phyloP scores from a whole-genome alignment of 176 grass and related monocot genomes.

The Elaeis guineensis region DNA sequence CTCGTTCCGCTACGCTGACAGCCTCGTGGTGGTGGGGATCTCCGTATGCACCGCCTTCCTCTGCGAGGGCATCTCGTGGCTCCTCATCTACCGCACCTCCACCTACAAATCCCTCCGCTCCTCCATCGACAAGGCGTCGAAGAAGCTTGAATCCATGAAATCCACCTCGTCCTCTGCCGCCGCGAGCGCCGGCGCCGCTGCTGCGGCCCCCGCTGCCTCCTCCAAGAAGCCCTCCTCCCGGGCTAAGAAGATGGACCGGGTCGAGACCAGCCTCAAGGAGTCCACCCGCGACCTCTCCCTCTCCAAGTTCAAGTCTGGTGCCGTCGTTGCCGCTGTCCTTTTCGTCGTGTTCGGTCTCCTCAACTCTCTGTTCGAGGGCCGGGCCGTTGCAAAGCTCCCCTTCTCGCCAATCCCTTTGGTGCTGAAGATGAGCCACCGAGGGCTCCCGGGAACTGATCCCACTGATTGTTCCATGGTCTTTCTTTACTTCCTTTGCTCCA shows the following conservation, averaged over 20 bases:
- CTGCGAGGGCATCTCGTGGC: slow-evolving; percentile 94
- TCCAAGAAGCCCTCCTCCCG: slow-evolving; percentile 31
- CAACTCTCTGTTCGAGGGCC: slow-evolving; percentile 95
- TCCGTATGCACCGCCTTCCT: slow-evolving; percentile 66
- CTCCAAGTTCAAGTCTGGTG: slow-evolving; percentile 96
- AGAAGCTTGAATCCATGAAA: slow-evolving; percentile 94
- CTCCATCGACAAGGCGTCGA: slow-evolving; percentile 83
- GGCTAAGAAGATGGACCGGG: slow-evolving; percentile 93
- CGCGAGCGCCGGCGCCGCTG: neutral
- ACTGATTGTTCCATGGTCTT: slow-evolving; percentile 99
- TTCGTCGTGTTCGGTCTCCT: slow-evolving; percentile 94
- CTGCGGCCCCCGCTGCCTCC: slow-evolving; percentile 17
- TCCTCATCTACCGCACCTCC: slow-evolving; percentile 96
- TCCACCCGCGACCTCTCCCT: slow-evolving; percentile 85
- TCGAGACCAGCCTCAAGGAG: slow-evolving; percentile 91
- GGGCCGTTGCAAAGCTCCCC: slow-evolving; percentile 73
- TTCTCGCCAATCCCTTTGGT: slow-evolving; percentile 67
- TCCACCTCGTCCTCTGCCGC: slow-evolving; percentile 19
- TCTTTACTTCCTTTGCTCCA: slow-evolving; percentile 98
- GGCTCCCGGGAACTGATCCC: slow-evolving; percentile 64
- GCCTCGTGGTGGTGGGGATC: slow-evolving; percentile 66
- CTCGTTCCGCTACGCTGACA: slow-evolving; percentile 63
- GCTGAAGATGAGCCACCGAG: slow-evolving; percentile 96
- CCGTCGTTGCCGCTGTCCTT: slow-evolving; percentile 76
- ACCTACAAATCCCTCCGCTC: slow-evolving; percentile 93